Base-by-base conservation (phyloP, 192 early-diverging fungal genomes). In the Backusella westeae region DNA sequence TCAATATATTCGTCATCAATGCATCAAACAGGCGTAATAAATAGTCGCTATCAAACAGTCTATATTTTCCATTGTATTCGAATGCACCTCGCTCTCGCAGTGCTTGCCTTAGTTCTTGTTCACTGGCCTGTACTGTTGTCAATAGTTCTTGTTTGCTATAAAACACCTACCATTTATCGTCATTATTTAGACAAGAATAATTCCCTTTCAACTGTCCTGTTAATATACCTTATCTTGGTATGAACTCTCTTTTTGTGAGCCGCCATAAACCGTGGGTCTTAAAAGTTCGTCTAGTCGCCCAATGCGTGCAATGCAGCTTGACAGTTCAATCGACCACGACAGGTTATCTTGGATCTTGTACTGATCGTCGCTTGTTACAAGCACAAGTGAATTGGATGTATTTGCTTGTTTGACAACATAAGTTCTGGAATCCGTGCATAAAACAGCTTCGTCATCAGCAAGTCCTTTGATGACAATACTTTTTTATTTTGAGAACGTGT, bases 51-150 rank as follows among this genome's bases (percentile, higher is more conserved):
- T 83, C 77, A 29, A 80, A 49, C 3, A 74, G 2, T 1, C 82
- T 78, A 34, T 74, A 83, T 52, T 72, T 77, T 15, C 77, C 82
- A 77, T 77, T 69, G 9, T 39, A 83, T 80, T 34, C 35, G 42
- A 82, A 82, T 6, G 80, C 87, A 53, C 83, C 72, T 19, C 79
- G 65, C 36, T 77, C 75, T 46, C 83, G 77, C 36, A 88, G 77
- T 70, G 80, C 85, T 26, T 80, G 65, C 23, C 74, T 34, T 1
- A 88, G 72, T 46, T 88, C 84, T 9, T 77, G 52, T 41, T 85
- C 81, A 63, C 85, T 86, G 23, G 87, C 87, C 49, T 88, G 87
- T 32, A 88, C 67, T n/a, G 78, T 39, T 0, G 85, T 85, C 15
- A 84, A 76, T 0, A 88, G 72, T 19, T 80, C 76, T 4, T 72